Conservation (phyloP, 2,329 filamentous ascomycete species). For the Sporothrix globosa region DNA sequence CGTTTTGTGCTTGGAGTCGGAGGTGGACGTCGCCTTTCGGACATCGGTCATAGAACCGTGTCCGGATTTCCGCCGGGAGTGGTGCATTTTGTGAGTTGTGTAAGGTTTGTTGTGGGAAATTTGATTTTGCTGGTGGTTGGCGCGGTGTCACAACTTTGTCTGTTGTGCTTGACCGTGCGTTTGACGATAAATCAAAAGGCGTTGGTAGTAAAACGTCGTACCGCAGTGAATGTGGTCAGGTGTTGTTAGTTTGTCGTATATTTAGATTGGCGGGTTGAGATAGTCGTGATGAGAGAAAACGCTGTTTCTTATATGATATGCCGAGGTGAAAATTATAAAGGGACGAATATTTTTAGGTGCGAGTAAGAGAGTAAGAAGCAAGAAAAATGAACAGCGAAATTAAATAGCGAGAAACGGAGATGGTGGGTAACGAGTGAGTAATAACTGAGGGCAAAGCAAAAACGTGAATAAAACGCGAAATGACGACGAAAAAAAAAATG, state of each 20-base stretch:
- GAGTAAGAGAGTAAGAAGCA: not conserved
- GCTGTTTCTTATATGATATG: conserved; percentile 7
- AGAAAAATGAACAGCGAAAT: conserved; percentile 1
- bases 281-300: not conserved
- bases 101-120: conserved; percentile 31
- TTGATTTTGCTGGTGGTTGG: not conserved
- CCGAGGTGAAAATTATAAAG: not conserved
- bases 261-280: conserved; percentile 14
- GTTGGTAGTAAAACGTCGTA: not conserved
- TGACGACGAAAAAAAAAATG: conserved; percentile 9
- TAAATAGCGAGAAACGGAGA: not conserved
- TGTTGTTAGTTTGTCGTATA: conserved; percentile 14
- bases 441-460: conserved; percentile 17
- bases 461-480: conserved; percentile 24
- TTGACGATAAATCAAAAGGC: conserved; percentile 15
- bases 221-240: conserved; percentile 17
- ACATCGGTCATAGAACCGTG: conserved; percentile 60
- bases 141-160: conserved; percentile 13
- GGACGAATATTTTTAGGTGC: not conserved
- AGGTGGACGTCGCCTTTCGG: conserved; percentile 50
- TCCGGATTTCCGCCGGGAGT: conserved; percentile 61
- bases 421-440: conserved; percentile 27
- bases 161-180: conserved; percentile 19
- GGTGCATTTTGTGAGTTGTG: conserved; percentile 53
- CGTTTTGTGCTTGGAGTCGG: conserved; percentile 49